phyloP scores from a whole-genome alignment of 352 stramenopile genomes.

The Phytophthora cactorum region DNA sequence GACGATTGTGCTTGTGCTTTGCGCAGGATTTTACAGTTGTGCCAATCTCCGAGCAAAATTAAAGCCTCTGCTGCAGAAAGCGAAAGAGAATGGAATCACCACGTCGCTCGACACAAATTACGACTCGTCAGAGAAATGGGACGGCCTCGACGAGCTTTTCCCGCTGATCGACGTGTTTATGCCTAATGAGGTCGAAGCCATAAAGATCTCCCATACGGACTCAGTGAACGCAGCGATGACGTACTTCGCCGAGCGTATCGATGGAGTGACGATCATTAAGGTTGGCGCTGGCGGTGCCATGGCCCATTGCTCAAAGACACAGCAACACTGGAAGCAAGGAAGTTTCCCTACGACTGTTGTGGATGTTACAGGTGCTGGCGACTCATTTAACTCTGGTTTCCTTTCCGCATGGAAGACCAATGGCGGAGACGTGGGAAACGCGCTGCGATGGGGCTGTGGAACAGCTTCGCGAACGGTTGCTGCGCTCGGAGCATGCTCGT shows the following conservation, averaged over 20 bases:
- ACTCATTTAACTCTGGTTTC: slow-evolving; percentile 90
- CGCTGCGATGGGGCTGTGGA: slow-evolving; percentile 70
- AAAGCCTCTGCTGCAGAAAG: slow-evolving; percentile 59
- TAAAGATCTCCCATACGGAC: slow-evolving; percentile 56
- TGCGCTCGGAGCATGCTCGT: slow-evolving; percentile 60
- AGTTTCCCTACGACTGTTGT: slow-evolving; percentile 68
- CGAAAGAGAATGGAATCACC: slow-evolving; percentile 66
- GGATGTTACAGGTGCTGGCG: slow-evolving; percentile 81
- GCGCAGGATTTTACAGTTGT: slow-evolving; percentile 77
- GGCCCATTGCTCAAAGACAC: slow-evolving; percentile 52
- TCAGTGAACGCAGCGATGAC: slow-evolving; percentile 61
- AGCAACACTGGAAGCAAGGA: slow-evolving; percentile 47
- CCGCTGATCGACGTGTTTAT: slow-evolving; percentile 84
- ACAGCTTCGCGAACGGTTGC: slow-evolving; percentile 69
- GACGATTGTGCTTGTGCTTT: slow-evolving; percentile 2
- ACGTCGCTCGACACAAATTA: slow-evolving; percentile 89
- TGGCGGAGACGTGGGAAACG: slow-evolving; percentile 50
- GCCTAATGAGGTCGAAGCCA: slow-evolving; percentile 85
- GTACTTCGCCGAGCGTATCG: slow-evolving; percentile 53
- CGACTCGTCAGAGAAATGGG: slow-evolving; percentile 73
- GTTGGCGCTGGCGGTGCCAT: slow-evolving; percentile 65
- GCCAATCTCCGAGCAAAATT: slow-evolving; percentile 64
- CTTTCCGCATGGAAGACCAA: slow-evolving; percentile 69
- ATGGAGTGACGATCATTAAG: slow-evolving; percentile 74
- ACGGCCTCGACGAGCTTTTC: slow-evolving; percentile 60